Conservation (phyloP, 148 eudicot species). For the Vaccinium darrowii region DNA sequence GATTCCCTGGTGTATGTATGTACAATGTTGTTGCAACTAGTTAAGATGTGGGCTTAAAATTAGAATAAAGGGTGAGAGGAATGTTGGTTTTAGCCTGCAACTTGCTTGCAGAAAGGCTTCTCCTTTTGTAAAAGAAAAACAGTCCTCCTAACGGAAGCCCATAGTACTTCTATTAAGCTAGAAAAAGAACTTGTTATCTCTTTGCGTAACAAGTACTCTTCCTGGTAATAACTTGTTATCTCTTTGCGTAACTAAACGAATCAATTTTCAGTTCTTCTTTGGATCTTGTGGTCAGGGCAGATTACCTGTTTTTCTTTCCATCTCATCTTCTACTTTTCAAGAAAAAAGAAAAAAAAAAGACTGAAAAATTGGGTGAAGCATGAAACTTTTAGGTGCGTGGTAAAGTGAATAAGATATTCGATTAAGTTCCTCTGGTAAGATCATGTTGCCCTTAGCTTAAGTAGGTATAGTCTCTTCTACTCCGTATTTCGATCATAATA, state of each 20-base stretch:
- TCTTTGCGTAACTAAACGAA: not conserved
- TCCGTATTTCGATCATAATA: not conserved
- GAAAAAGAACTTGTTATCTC: too few species aligned
- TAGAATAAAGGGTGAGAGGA: constrained; percentile 41
- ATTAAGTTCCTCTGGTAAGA: not conserved
- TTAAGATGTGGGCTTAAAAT: constrained; percentile 13
- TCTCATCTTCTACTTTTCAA: not conserved
- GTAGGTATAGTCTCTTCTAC: not conserved
- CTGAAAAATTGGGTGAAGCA: not conserved
- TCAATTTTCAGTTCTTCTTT: constrained; percentile 4
- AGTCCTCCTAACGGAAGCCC: too few species aligned
- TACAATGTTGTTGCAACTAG: constrained; percentile 27
- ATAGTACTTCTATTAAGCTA: too few species aligned
- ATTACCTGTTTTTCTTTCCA: not conserved
- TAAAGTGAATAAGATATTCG: not conserved
- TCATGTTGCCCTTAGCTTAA: not conserved
- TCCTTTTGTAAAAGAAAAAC: constrained; percentile 39
- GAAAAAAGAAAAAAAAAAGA: not conserved
- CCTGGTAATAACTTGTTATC: not conserved
- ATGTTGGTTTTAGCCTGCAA: constrained; percentile 43
- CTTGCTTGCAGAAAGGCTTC: constrained; percentile 38
- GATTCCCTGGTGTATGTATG: constrained; percentile 25
- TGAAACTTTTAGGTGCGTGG: not conserved
- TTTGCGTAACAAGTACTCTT: too few species aligned
- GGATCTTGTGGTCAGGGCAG: not conserved